Base-by-base conservation (phyloP, 257 asterid species). In the Solanum chilense region DNA sequence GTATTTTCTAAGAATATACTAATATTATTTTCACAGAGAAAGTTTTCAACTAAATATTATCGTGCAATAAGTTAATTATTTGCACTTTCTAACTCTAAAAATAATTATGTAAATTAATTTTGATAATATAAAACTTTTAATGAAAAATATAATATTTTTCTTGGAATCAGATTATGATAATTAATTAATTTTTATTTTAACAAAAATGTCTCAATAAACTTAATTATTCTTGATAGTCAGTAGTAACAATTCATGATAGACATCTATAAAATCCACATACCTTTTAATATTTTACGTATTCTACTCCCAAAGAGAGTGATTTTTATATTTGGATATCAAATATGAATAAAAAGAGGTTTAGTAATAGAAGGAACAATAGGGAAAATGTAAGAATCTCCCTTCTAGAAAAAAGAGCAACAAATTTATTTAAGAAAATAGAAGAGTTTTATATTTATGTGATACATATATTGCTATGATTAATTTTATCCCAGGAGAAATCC, bases 361-460 rank as follows among this genome's bases (percentile, higher is more conserved):
- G 16, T 5, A 3, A 45, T 45, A 45, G 15, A 12, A 45, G 52
- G 15, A 45, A 45, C 16, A 4, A 12, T 45, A 45, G 52, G 13
- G 52, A 45, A 45, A 45, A 12, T 45, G 52, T 45, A 45, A 45
- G 52, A 45, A 45, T 3, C 52, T 11, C 52, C 5, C 52, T 52
- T 60, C 5, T 60, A 20, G 68, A 21, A 5, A 60, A 60, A 60
- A 60, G 27, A 21, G 5, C 27, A n/a, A 90, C 33, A n/a, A 64
- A 87, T 73, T 86, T 91, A 80, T 90, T 86, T 18, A 93, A 89
- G 78, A 91, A 91, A 86, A 92, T 90, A 13, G 3, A 84, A 1
- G 95, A 93, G 88, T 60, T 91, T 41, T 90, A 93, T 8, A 47
- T 82, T 39, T 92, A 82, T 92, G 94, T 39, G 92, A 86, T 10